A percentile compares a stretch with the other conserved stretches of the same genome.
Conservation (phyloP, 176 grass and related monocot species). For the Aegilops sharonensis region DNA sequence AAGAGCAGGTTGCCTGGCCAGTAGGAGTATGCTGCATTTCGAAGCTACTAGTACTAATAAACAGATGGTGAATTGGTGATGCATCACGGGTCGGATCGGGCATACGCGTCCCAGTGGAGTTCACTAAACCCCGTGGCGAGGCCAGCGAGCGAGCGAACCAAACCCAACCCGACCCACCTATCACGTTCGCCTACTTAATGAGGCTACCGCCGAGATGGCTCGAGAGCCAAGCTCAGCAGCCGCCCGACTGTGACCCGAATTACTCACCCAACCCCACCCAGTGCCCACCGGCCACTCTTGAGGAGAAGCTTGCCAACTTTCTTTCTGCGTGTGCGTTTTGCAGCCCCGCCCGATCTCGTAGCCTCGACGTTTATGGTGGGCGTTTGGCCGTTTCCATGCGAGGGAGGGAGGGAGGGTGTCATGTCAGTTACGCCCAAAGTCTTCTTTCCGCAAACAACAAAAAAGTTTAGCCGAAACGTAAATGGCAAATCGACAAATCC, state of each 20-base stretch:
- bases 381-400: neutral
- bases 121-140: neutral
- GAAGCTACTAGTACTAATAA: neutral
- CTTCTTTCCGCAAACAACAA: too few relatives aligned
- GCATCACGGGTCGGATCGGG: neutral
- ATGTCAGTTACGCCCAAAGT: too few relatives aligned
- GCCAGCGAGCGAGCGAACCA: neutral
- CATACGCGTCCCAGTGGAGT: neutral
- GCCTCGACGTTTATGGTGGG: neutral
- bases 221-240: neutral
- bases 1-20: neutral
- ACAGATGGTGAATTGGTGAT: too few relatives aligned
- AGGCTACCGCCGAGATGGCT: constrained; percentile 23
- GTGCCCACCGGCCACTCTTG: neutral
- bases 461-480: too few relatives aligned
- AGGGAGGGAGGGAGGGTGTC: too few relatives aligned
- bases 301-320: neutral
- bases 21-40: constrained; percentile 18
- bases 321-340: neutral
- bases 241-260: neutral
- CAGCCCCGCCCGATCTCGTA: neutral
- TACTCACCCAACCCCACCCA: neutral
- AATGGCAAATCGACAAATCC: neutral
- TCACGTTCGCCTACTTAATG: constrained; percentile 7
- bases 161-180: neutral